These are phyloP conservation scores for Sporothrix phasma DNA, from an alignment of 2,329 filamentous ascomycete genomes.

Conservation along the genomic window DNA sequence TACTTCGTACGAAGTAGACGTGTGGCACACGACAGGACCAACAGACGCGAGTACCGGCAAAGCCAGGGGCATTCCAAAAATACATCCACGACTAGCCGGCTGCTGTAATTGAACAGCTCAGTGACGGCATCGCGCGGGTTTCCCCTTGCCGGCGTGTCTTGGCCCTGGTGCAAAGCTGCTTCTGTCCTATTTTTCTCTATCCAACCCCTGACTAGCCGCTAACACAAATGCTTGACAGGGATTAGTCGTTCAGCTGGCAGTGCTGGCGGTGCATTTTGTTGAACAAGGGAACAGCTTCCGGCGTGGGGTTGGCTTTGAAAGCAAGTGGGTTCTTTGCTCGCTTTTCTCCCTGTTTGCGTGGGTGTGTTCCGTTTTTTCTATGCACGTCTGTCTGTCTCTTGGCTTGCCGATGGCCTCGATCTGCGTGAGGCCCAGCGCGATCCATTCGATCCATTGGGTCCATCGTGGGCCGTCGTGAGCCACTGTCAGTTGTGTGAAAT, in stretches of 20 bases:
- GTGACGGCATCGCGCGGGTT: conserved; percentile 11
- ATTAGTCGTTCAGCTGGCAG: neutral
- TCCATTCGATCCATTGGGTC: neutral
- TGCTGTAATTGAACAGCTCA: conserved; percentile 8
- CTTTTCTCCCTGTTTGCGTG: neutral
- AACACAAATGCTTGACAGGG: conserved; percentile 2
- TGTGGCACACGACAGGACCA: too few species aligned
- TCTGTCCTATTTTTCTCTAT: neutral
- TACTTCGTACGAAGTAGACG: too few species aligned
- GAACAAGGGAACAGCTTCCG: neutral
- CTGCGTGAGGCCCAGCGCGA: neutral
- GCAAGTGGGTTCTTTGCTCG: neutral
- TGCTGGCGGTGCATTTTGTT: neutral
- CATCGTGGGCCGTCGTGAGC: neutral
- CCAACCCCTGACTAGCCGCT: conserved; percentile 8
- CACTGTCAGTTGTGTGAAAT: too few species aligned
- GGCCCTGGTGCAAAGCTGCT: neutral
- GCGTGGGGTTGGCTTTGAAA: neutral
- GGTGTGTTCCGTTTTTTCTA: neutral
- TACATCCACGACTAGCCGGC: neutral
- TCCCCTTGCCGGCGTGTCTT: neutral
- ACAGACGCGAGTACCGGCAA: neutral
- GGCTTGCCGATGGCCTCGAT: neutral
- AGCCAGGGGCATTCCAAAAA: neutral
- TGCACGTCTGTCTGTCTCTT: neutral